A percentile compares a stretch with the other conserved stretches of the same genome.
Conservation (phyloP, 805 yeast genomes). For the Wickerhamiella shivajii region DNA sequence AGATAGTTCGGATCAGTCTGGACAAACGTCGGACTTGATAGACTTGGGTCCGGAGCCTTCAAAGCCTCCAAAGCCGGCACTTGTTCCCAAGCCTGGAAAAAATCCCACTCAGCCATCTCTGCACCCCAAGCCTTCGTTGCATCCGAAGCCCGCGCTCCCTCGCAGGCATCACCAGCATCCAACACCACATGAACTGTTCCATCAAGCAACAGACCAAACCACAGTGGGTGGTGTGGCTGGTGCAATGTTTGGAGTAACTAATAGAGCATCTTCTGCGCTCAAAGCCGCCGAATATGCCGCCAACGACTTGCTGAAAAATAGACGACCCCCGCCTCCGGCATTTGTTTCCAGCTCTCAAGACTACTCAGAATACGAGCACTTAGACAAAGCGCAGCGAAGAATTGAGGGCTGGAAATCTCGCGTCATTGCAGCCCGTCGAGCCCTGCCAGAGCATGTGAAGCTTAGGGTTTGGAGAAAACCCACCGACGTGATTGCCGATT, state of each 20-base stretch:
- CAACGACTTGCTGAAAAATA: not conserved
- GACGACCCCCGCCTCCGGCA: conserved; percentile 8
- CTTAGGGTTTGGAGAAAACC: conserved; percentile 34
- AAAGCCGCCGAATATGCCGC: conserved; percentile 3
- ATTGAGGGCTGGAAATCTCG: conserved; percentile 45
- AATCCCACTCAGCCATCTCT: no score
- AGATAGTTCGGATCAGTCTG: no score
- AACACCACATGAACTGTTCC: not conserved
- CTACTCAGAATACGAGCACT: conserved; percentile 17
- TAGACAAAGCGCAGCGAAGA: conserved; percentile 23
- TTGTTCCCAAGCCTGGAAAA: no score
- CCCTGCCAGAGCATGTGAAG: conserved; percentile 28
- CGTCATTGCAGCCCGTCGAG: conserved; percentile 29
- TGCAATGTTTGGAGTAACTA: conserved; percentile 7
- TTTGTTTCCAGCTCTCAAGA: conserved; percentile 19
- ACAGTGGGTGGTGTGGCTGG: conserved; percentile 10
- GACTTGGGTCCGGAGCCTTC: conserved; percentile 5
- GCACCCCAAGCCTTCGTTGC: no score
- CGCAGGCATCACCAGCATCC: not conserved
- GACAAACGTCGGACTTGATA: conserved; percentile 2
- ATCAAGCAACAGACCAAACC: not conserved
- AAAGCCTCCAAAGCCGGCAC: conserved; percentile 3
- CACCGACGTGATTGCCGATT: conserved; percentile 27
- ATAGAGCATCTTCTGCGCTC: conserved; percentile 1
- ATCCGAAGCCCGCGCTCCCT: not conserved